Conservation (phyloP, 2,329 filamentous ascomycete genomes). For the Penicillium verrucosum region DNA sequence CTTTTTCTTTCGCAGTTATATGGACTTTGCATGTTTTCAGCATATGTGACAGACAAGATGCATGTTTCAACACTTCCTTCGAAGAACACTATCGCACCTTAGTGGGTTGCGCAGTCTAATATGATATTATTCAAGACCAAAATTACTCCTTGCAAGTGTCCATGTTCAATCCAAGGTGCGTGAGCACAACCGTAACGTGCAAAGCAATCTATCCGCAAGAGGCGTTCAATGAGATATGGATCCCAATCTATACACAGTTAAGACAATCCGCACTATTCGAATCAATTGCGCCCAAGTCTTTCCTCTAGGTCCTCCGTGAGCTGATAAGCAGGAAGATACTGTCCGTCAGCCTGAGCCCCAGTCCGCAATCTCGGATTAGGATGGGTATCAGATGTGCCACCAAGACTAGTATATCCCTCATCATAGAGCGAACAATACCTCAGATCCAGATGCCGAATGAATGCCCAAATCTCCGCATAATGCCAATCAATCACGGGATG, state of each 20-base stretch:
- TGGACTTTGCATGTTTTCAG: constrained; percentile 9
- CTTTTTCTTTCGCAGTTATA: constrained; percentile 7
- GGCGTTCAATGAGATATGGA: neutral
- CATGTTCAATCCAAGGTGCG: neutral
- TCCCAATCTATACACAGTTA: constrained; percentile 13
- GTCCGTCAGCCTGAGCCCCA: constrained; percentile 19
- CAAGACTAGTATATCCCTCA: constrained; percentile 84
- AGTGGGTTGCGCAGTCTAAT: constrained; percentile 11
- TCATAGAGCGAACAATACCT: constrained; percentile 88
- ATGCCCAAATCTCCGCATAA: constrained; percentile 90
- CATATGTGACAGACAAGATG: constrained; percentile 24
- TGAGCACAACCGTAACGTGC: constrained; percentile 3
- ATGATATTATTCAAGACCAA: constrained; percentile 9
- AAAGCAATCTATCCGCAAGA: constrained; percentile 14
- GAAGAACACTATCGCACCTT: constrained; percentile 1
- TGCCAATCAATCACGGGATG: constrained; percentile 98
- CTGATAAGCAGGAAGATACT: constrained; percentile 26
- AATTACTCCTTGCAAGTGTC: neutral
- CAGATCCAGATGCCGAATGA: constrained; percentile 69
- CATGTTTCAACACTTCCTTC: constrained; percentile 19
- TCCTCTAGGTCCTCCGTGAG: constrained; percentile 67
- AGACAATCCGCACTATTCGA: neutral
- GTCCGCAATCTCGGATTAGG: constrained; percentile 73
- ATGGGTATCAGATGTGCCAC: constrained; percentile 81
- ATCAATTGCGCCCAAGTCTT: constrained; percentile 66